Evolutionary conservation across 1,284 basidiomycete genomes (phyloP), one percentile per base, ranked within the genome.

Genomic region (Exsudoporus floridanus): DNA sequence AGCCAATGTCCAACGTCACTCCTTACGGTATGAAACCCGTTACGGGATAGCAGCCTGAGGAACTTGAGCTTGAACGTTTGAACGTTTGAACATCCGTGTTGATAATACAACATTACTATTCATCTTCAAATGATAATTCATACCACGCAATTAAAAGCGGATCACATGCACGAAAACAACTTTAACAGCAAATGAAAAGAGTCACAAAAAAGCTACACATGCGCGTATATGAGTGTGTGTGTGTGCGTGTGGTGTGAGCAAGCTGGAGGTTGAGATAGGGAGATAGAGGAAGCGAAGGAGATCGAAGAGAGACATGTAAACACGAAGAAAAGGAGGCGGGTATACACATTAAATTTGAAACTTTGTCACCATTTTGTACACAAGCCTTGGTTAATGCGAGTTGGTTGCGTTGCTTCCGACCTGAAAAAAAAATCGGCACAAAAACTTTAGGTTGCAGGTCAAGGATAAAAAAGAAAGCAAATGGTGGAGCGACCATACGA

Each of bases 401-500:
- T 62, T 49, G 56, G 62, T 35, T 46, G 56, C 33, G 38, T 44
- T 40, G 53, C 53, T 62, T 56, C 60, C 56, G 36, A 52, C 49
- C 47, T 47, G 46, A 23, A 52, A 51, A 52, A 43, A 52, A 43
- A 50, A 43, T 40, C 16, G 46, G 56, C 35, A 41, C 16, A 5
- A 46, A 48, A 48, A 37, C 36, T 19, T 23, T 62, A 46, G 41
- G 50, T 28, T 49, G 57, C 59, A 33, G 37, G 46, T 35, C 30
- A 27, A 42, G n/a, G 33, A 21, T 10, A 21, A 19, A 2, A 25
- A 14, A 19, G 10, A 23, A 51, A 37, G 34, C 14, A 38, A 30
- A 25, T 16, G 38, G 21, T 1, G 28, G 27, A 21, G 19, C 27
- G 35, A 42, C 14, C 21, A 21, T 27, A 31, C 8, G 25, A 38